Evolutionary conservation across 768 basidiomycete species (phyloP).

Genomic region (Kwoniella newhampshirensis): DNA sequence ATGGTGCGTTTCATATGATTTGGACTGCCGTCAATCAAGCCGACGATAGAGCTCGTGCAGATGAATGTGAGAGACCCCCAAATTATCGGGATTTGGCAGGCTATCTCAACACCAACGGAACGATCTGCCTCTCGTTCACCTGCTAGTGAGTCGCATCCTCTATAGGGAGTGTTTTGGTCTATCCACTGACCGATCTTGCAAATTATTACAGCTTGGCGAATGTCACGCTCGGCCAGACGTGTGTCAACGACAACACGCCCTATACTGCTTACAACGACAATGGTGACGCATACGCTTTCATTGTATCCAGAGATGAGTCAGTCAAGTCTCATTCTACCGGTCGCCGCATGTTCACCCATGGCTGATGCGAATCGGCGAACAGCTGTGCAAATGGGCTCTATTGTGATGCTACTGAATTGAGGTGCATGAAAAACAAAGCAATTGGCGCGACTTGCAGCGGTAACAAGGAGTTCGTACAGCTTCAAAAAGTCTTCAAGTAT

Average conservation of each 20-base stretch:
- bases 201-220: constrained; percentile 68
- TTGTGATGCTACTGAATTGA: constrained; percentile 64
- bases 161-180: no score
- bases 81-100: constrained; percentile 61
- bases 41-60: constrained; percentile 54
- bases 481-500: background rate
- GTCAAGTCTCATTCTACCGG: constrained; percentile 56
- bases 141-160: constrained; percentile 58
- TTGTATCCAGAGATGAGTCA: constrained; percentile 66
- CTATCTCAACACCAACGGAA: constrained; percentile 73
- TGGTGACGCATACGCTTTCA: constrained; percentile 67
- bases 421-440: constrained; percentile 64
- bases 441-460: constrained; percentile 63
- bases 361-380: background rate
- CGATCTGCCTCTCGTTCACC: constrained; percentile 74
- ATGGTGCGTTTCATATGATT: constrained; percentile 59
- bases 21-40: constrained; percentile 1
- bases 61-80: constrained; percentile 71
- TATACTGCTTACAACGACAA: constrained; percentile 67
- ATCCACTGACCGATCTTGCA: constrained; percentile 5
- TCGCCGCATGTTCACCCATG: background rate
- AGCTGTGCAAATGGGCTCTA: constrained; percentile 74
- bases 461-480: constrained; percentile 59
- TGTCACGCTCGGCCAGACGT: constrained; percentile 63
- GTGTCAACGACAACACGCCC: constrained; percentile 73